Percentiles rank a stretch among this genome's conserved stretches.
phyloP scores from a whole-genome alignment of 2,329 filamentous ascomycete species.

The Verticillium zaregamsianum region DNA sequence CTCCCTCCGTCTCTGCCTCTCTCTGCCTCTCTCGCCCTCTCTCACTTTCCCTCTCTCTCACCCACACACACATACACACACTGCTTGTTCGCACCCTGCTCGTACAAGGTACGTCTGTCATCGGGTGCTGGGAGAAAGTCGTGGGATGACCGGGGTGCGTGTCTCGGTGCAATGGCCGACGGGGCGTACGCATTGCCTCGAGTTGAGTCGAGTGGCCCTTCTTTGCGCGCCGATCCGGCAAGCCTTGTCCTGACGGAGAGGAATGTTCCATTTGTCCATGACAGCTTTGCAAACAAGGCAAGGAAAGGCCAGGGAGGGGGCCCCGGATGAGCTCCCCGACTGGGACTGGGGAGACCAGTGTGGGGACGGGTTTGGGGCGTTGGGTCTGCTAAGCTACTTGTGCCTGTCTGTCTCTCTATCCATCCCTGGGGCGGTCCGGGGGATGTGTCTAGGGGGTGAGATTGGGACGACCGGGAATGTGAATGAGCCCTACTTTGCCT shows the following conservation, averaged over 20 bases:
- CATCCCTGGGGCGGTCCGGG: not conserved
- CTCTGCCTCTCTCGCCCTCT: no score
- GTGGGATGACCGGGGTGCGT: not conserved
- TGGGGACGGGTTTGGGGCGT: not conserved
- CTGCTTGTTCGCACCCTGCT: no score
- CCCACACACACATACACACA: no score
- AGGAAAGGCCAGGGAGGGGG: not conserved
- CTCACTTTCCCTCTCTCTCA: no score
- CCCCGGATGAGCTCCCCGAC: slow-evolving; percentile 2
- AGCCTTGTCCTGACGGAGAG: not conserved
- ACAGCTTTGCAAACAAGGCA: slow-evolving; percentile 2
- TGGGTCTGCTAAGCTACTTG: not conserved
- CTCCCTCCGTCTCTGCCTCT: no score
- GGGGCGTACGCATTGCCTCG: not conserved
- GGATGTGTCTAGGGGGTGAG: not conserved
- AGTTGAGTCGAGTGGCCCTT: not conserved
- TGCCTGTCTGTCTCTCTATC: no score
- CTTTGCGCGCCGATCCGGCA: not conserved
- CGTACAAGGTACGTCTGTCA: not conserved
- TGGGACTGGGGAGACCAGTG: not conserved
- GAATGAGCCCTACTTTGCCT: not conserved
- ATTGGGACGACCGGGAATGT: not conserved
- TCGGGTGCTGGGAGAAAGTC: not conserved
- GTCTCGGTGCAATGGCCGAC: not conserved
- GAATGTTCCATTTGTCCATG: slow-evolving; percentile 4